Evolutionary conservation across 2,329 filamentous ascomycete species (phyloP).

Genomic region (Exophiala viscosa): DNA sequence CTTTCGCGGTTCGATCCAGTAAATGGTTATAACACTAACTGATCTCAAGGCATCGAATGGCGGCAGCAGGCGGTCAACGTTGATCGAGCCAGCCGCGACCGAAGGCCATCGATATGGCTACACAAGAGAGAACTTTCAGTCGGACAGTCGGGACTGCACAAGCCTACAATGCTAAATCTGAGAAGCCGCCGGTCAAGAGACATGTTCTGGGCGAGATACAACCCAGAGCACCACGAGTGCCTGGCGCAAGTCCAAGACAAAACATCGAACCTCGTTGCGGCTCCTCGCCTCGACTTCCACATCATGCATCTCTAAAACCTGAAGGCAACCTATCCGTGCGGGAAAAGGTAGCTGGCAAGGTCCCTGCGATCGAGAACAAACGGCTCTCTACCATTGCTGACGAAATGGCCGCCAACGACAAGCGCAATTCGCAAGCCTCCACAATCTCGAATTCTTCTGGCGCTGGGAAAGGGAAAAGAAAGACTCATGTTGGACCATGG

Average conservation of each 20-base stretch:
- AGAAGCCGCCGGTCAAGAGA: constrained; percentile 14
- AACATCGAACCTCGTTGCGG: constrained; percentile 1
- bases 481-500: constrained; percentile 89
- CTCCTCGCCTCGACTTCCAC: constrained; percentile 23
- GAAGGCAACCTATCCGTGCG: constrained; percentile 26
- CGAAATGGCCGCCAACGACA: constrained; percentile 47
- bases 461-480: constrained; percentile 52
- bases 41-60: not conserved
- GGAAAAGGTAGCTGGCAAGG: constrained; percentile 10
- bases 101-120: constrained; percentile 10
- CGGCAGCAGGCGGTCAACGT: not conserved
- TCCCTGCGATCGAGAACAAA: constrained; percentile 43
- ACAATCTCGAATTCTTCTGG: constrained; percentile 15
- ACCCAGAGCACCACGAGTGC: constrained; percentile 14
- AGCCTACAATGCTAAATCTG: constrained; percentile 4
- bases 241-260: constrained; percentile 5
- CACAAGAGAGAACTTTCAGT: constrained; percentile 8
- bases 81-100: not conserved
- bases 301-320: constrained; percentile 31
- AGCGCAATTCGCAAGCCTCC: constrained; percentile 38
- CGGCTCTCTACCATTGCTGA: constrained; percentile 51
- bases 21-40: too few species aligned
- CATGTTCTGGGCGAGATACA: constrained; percentile 24
- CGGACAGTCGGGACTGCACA: not conserved
- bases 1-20: not conserved